These are phyloP conservation scores for Clonostachys sp. DNA, from an alignment of 2,329 filamentous ascomycete species.

Conservation along the genomic window DNA sequence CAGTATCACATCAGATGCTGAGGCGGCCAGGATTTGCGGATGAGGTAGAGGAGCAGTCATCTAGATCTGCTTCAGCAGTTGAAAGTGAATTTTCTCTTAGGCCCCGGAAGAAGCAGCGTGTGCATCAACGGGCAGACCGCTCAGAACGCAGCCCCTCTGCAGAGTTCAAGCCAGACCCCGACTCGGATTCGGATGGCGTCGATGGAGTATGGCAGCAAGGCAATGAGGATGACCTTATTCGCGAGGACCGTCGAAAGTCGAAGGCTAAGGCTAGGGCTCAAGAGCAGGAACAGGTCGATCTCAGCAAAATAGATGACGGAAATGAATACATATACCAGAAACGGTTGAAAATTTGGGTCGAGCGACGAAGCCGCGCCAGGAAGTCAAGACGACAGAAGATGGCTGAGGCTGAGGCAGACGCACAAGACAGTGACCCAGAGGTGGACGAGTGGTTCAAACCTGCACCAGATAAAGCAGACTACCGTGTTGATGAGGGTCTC, in stretches of 20 bases:
- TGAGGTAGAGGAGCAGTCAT: conserved; percentile 12
- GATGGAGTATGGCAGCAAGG: conserved; percentile 28
- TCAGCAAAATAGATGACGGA: conserved; percentile 75
- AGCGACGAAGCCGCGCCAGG: conserved; percentile 35
- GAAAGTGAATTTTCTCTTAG: conserved; percentile 54
- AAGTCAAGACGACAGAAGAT: conserved; percentile 30
- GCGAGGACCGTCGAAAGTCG: conserved; percentile 33
- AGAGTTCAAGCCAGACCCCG: conserved; percentile 33
- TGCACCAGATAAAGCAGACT: conserved; percentile 77
- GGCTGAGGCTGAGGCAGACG: conserved; percentile 22
- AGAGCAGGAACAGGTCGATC: conserved; percentile 37
- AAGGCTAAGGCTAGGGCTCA: conserved; percentile 26
- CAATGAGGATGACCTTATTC: conserved; percentile 30
- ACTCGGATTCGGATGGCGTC: conserved; percentile 24
- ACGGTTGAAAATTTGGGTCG: conserved; percentile 72
- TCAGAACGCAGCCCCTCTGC: conserved; percentile 32
- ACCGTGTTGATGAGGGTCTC: conserved; percentile 69
- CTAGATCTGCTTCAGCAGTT: conserved; percentile 14
- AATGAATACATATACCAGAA: conserved; percentile 76
- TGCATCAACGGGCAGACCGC: conserved; percentile 11
- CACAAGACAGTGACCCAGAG: conserved; percentile 35
- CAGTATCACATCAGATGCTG: conserved; percentile 67
- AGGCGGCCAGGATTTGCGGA: conserved; percentile 66
- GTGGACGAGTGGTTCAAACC: conserved; percentile 75
- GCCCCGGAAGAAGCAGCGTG: conserved; percentile 50